Base-by-base conservation (phyloP, 1,284 basidiomycete species). In the Rhizoctonia solani region DNA sequence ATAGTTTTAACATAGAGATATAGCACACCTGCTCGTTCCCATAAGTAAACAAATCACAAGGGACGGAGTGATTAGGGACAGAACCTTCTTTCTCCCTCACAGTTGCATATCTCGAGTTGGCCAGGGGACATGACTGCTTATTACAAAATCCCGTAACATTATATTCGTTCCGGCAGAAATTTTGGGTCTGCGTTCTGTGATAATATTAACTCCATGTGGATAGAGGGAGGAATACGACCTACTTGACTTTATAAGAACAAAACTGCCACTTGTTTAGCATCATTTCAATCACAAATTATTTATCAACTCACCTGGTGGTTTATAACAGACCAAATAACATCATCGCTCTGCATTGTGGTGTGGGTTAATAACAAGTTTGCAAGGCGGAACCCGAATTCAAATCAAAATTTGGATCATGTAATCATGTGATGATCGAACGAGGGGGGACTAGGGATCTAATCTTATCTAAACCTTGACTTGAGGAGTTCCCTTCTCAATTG, bases 1-100 rank as follows among this genome's bases (percentile, higher is more conserved):
- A 97, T 95, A 4, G 96, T 99, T 80, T 99, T 99, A 75, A 98
- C 86, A 76, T 93, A 99, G n/a, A 99, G 86, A 77, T 97, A 99
- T 25, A 99, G 78, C 1, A 90, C 81, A 47, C 95, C 95, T 95
- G 61, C 11, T 42, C 9, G 16, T 9, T 9, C 21, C 13, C 9
- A 5, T 11, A 11, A 19, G 23, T 21, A 27, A 32, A 25, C n/a
- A 42, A 54, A 13, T 16, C 29, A 59, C 39, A 19, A 29, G 39
- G 9, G 25, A 19, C 14, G 30, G 16, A 30, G 14, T 3, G 14
- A 37, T 19, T 27, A 16, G 29, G 23, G 25, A 76, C 84, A n/a
- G 70, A 71, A 90, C 94, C 95, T 78, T 98, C 93, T 71, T 93
- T 88, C 78, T 99, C 97, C 67, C 96, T 83, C 1, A 99, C 95